Evolutionary conservation across 805 yeast genomes (phyloP).

Genomic region (Yarrowia sp.): DNA sequence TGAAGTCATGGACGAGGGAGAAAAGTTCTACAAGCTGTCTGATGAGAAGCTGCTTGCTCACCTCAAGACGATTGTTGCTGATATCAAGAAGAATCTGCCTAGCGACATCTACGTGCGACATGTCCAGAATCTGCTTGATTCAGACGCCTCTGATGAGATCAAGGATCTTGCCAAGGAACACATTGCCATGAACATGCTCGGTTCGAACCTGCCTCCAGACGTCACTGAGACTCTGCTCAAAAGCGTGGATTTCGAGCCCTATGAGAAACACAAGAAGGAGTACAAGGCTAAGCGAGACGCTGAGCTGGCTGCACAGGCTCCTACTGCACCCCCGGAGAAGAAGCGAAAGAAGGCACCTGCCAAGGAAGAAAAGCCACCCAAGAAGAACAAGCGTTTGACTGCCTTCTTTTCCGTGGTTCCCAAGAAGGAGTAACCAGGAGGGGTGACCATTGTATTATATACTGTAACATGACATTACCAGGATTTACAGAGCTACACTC

Average conservation of each 20-base stretch:
- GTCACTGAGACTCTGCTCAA: constrained; percentile 14
- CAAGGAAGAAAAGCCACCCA: constrained; percentile 8
- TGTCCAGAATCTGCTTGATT: constrained; percentile 17
- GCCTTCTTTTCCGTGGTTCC: constrained; percentile 37
- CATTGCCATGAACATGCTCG: constrained; percentile 33
- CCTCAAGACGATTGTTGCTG: not conserved
- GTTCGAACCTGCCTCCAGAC: constrained; percentile 31
- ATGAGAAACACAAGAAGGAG: constrained; percentile 9
- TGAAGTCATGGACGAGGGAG: constrained; percentile 36
- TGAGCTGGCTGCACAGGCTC: constrained; percentile 15
- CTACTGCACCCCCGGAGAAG: constrained; percentile 7
- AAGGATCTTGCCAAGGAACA: constrained; percentile 16
- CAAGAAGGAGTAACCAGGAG: constrained; percentile 18
- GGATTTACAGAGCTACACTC: not conserved
- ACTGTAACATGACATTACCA: not conserved
- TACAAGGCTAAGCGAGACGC: constrained; percentile 21
- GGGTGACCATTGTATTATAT: not conserved
- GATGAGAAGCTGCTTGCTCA: constrained; percentile 10
- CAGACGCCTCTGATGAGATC: constrained; percentile 22
- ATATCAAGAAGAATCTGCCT: constrained; percentile 14
- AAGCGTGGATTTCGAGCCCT: constrained; percentile 24
- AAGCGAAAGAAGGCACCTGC: constrained; percentile 32
- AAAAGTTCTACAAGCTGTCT: constrained; percentile 27
- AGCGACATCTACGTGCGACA: constrained; percentile 27
- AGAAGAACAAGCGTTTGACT: constrained; percentile 28